Evolutionary conservation across 2,329 filamentous ascomycete genomes (phyloP).

Genomic region (Magnaporthiopsis rhizophila): DNA sequence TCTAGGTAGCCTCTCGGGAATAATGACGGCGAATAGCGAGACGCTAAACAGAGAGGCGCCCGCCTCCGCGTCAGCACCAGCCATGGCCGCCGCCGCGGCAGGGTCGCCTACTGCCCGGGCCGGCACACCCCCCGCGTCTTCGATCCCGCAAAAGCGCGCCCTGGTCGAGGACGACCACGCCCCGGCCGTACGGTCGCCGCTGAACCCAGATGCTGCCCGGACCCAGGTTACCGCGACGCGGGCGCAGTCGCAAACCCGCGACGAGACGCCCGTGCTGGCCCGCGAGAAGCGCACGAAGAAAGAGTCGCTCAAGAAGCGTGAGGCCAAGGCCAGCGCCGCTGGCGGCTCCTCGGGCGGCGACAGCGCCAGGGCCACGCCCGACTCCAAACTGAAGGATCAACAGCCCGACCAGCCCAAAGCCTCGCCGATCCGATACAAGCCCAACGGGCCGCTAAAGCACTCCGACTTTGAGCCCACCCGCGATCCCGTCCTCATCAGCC

Average conservation of each 20-base stretch:
- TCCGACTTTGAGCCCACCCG: conserved; percentile 54
- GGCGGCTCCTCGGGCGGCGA: conserved; percentile 28
- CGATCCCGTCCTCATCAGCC: conserved; percentile 47
- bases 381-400: conserved; percentile 38
- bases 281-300: conserved; percentile 54
- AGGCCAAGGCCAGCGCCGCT: conserved; percentile 40
- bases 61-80: conserved; percentile 5
- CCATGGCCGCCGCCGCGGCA: conserved; percentile 25
- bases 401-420: conserved; percentile 24
- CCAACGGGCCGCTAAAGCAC: conserved; percentile 50
- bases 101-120: conserved; percentile 16
- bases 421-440: conserved; percentile 52
- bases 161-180: conserved; percentile 59
- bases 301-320: conserved; percentile 60
- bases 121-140: conserved; percentile 26
- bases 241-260: conserved; percentile 11
- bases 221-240: background rate
- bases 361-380: conserved; percentile 48
- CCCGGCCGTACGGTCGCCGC: conserved; percentile 63
- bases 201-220: conserved; percentile 55
- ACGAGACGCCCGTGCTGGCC: conserved; percentile 28
- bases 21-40: conserved; percentile 18
- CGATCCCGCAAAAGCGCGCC: conserved; percentile 55
- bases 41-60: conserved; percentile 17
- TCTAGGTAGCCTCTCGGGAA: too few relatives aligned